Percentiles rank a stretch among this genome's conserved stretches.
phyloP scores from a whole-genome alignment of 768 basidiomycete species.

The Candolleomyces eurysporus region DNA sequence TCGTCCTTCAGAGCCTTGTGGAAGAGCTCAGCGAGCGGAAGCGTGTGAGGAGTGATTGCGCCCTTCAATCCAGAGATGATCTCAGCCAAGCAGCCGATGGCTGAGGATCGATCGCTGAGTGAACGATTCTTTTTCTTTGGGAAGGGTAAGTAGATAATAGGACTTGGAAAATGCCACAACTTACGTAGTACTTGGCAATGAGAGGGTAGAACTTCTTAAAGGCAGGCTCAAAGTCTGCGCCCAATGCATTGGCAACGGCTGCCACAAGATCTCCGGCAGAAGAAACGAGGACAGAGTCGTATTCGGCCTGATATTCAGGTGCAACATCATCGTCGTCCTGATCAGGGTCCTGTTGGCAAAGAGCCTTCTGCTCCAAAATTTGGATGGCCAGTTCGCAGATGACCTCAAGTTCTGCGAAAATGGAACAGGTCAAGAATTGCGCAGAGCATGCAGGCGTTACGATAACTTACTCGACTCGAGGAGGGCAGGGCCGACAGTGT shows the following conservation, averaged over 20 bases:
- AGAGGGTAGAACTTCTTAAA: conserved; percentile 88
- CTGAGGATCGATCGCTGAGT: conserved; percentile 86
- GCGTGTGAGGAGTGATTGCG: conserved; percentile 82
- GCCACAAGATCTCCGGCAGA: conserved; percentile 94
- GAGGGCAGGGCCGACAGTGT: conserved; percentile 86
- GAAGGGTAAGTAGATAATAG: conserved; percentile 4
- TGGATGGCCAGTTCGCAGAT: conserved; percentile 81
- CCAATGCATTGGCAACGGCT: conserved; percentile 82
- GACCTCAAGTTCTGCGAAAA: conserved; percentile 58
- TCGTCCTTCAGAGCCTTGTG: conserved; percentile 77
- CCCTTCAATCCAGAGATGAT: conserved; percentile 90
- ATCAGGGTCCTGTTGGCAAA: conserved; percentile 96
- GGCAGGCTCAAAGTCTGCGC: conserved; percentile 75
- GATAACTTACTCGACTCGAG: conserved; percentile 66
- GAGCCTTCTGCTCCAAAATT: conserved; percentile 90
- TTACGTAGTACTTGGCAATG: conserved; percentile 88
- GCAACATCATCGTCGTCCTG: conserved; percentile 85
- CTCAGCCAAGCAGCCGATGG: conserved; percentile 93
- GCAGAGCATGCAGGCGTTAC: background rate
- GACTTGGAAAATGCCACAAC: conserved; percentile 24
- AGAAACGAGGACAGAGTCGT: conserved; percentile 92
- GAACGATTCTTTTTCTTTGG: conserved; percentile 80
- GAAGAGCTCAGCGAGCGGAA: conserved; percentile 80
- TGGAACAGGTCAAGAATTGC: background rate
- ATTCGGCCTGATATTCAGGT: conserved; percentile 90